phyloP scores from a whole-genome alignment of 208 protist species.

The Leptomonas pyrrhocoris region DNA sequence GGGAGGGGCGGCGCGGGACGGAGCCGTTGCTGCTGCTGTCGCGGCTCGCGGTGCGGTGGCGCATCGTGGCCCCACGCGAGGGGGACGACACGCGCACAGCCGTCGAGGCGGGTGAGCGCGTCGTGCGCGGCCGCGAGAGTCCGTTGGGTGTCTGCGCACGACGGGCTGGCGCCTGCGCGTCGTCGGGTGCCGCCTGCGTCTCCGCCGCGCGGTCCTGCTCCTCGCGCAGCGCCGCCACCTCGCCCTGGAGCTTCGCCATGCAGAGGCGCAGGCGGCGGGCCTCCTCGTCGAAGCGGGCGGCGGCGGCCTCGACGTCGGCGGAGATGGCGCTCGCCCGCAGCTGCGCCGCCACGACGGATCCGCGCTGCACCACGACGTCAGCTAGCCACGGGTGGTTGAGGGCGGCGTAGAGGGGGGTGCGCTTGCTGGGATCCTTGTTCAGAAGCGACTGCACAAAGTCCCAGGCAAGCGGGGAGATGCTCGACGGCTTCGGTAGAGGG shows the following conservation, averaged over 20 bases:
- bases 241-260: conserved; percentile 75
- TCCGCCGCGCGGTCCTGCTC: conserved; percentile 53
- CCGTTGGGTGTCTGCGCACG: conserved; percentile 71
- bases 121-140: conserved; percentile 43
- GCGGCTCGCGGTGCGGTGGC: conserved; percentile 45
- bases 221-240: conserved; percentile 63
- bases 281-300: conserved; percentile 75
- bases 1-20: conserved; percentile 34
- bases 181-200: conserved; percentile 18
- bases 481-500: conserved; percentile 72
- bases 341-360: conserved; percentile 71
- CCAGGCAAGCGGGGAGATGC: conserved; percentile 67
- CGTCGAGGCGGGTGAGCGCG: conserved; percentile 46
- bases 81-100: conserved; percentile 47
- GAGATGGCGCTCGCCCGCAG: conserved; percentile 49
- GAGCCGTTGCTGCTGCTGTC: conserved; percentile 54
- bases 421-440: conserved; percentile 90
- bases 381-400: conserved; percentile 90
- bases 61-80: conserved; percentile 33
- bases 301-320: conserved; percentile 66
- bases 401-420: conserved; percentile 85
- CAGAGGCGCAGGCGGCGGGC: conserved; percentile 68
- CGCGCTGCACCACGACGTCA: conserved; percentile 66
- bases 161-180: conserved; percentile 54
- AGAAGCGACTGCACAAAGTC: conserved; percentile 87